Conservation (phyloP, 1,139 yeast genomes). For the Debaryomyces sp. region DNA sequence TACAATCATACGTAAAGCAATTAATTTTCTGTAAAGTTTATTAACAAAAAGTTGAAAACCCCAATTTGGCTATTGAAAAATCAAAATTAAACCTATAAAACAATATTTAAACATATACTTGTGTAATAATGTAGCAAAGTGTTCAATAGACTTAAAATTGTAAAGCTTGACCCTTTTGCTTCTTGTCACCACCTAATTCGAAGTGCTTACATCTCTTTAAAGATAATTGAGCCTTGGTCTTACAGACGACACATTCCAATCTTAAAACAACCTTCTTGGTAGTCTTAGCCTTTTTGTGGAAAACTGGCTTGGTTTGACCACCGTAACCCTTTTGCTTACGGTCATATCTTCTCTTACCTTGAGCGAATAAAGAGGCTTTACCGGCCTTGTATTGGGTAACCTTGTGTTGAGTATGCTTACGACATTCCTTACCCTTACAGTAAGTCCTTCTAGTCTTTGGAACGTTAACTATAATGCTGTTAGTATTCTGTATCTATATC, state of each 20-base stretch:
- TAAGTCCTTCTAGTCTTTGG: slow-evolving; percentile 99
- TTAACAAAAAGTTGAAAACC: slow-evolving; percentile 10
- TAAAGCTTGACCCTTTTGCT: slow-evolving; percentile 99
- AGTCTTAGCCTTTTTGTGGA: slow-evolving; percentile 99
- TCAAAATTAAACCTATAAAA: slow-evolving; percentile 10
- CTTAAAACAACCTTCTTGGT: slow-evolving; percentile 99
- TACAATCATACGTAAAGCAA: background rate
- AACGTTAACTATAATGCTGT: slow-evolving; percentile 80
- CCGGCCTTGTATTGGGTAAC: slow-evolving; percentile 99
- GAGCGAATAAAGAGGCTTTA: slow-evolving; percentile 98
- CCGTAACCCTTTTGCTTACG: slow-evolving; percentile 99
- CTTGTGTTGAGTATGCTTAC: slow-evolving; percentile 99
- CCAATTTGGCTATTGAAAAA: slow-evolving; percentile 8
- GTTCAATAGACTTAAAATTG: slow-evolving; percentile 64
- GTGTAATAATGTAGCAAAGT: slow-evolving; percentile 7
- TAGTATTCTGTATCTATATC: slow-evolving; percentile 23
- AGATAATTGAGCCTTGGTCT: slow-evolving; percentile 97
- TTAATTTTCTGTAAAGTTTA: slow-evolving; percentile 9
- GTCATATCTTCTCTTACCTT: slow-evolving; percentile 99
- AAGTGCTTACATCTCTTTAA: slow-evolving; percentile 99
- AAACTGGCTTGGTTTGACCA: slow-evolving; percentile 99
- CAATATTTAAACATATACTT: slow-evolving; percentile 9
- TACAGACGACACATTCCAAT: slow-evolving; percentile 98
- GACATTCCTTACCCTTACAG: slow-evolving; percentile 99
- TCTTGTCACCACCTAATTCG: slow-evolving; percentile 99